These are phyloP conservation scores for Jamesozyma lodderae DNA, from an alignment of 805 yeast species.

Conservation along the genomic window DNA sequence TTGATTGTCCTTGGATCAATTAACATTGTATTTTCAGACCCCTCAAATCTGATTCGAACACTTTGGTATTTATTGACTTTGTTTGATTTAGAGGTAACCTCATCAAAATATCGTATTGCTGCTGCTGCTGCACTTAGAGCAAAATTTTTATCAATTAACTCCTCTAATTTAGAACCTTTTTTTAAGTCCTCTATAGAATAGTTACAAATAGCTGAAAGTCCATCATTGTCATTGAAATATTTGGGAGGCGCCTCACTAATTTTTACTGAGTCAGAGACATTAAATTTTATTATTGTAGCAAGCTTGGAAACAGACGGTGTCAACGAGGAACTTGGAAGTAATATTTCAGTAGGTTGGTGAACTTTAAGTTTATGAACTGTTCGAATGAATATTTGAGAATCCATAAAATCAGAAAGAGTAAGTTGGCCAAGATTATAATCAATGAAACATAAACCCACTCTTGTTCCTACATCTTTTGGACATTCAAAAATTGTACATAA, in stretches of 20 bases:
- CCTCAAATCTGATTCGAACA: conserved; percentile 32
- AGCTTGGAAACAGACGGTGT: conserved; percentile 27
- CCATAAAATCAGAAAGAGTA: conserved; percentile 32
- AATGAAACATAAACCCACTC: conserved; percentile 35
- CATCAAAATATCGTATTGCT: conserved; percentile 21
- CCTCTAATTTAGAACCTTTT: conserved; percentile 8
- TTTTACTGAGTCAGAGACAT: conserved; percentile 20
- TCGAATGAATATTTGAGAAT: conserved; percentile 39
- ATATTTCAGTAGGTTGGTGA: conserved; percentile 29
- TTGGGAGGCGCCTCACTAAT: conserved; percentile 21
- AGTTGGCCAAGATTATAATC: conserved; percentile 33
- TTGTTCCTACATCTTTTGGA: conserved; percentile 18
- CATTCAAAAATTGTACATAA: conserved; percentile 26
- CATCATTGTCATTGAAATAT: conserved; percentile 22
- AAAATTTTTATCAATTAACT: conserved; percentile 23
- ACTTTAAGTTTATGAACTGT: conserved; percentile 36
- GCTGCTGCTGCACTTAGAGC: conserved; percentile 32
- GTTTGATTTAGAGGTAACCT: conserved; percentile 7
- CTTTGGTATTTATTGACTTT: conserved; percentile 18
- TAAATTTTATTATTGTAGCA: conserved; percentile 31
- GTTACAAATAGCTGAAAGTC: conserved; percentile 18
- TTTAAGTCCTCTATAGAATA: conserved; percentile 10
- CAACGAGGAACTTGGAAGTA: conserved; percentile 28
- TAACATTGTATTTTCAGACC: conserved; percentile 35
- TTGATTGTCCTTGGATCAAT: conserved; percentile 34